Base-by-base conservation (phyloP, 192 early-diverging fungal genomes). In the Backusella tarrabulga region DNA sequence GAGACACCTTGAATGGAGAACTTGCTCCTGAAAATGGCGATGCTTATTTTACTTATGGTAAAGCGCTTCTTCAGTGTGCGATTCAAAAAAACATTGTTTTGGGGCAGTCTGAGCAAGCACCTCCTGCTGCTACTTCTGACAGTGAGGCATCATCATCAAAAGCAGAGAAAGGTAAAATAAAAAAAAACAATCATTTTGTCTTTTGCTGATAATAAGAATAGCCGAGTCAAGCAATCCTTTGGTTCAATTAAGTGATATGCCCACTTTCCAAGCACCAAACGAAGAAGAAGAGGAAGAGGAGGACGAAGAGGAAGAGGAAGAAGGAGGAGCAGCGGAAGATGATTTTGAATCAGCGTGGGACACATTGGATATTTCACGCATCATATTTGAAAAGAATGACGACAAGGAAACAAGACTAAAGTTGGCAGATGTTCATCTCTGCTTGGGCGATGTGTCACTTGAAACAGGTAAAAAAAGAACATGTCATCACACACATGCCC, bases 311-410 rank as follows among this genome's bases (percentile, higher is more conserved):
- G 86, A 85, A 6, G 81, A 82, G 7, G 88, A 77, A 34, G 78
- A 71, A 26, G 77, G 67, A 67, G 84, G 77, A 75, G 70, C 70
- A 26, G 69, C 78, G 7, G 81, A 83, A 12, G 93, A 93, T 67
- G 92, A 95, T 78, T 89, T 95, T 26, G 87, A 88, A 23, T 83
- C 92, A 7, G 96, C 96, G 1, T 96, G 94, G 94, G 91, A 95
- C 54, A 89, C 92, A 15, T 84, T 97, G 56, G 94, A 95, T 73
- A 76, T 94, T 29, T 93, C 94, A n/a, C 91, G 96, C 32, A 85
- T 96, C 3, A 92, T 95, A 6, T 95, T 92, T 66, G 83, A 87
- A 67, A 88, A 92, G 26, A 68, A 75, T 19, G 85, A 80, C 9
- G 79, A 76, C 9, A 81, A 88, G 44, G 84, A 86, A 44, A 77